Evolutionary conservation across 345 rosid species (phyloP).

Genomic region (Melaleuca alternifolia): DNA sequence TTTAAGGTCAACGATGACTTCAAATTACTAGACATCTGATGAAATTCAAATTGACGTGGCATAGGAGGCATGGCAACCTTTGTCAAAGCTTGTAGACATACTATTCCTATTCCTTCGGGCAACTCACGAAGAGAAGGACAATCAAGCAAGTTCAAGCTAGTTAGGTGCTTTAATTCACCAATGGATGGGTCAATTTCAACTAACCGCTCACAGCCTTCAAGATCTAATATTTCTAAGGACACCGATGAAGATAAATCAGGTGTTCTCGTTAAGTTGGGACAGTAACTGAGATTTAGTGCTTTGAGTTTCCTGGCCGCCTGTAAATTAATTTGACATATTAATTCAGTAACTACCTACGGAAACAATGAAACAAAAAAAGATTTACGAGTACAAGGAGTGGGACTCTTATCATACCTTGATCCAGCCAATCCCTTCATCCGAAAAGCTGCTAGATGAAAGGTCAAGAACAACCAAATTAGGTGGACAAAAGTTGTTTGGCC

Average conservation of each 20-base stretch:
- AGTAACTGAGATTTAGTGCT: accelerated
- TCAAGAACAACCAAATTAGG: neutral
- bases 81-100: too few relatives aligned
- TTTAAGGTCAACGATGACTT: too few relatives aligned
- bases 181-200: too few relatives aligned
- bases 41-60: too few relatives aligned
- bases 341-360: neutral
- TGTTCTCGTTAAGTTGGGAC: accelerated
- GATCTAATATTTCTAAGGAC: neutral
- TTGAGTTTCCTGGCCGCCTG: accelerated
- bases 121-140: too few relatives aligned
- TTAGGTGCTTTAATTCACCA: neutral
- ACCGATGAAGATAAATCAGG: neutral
- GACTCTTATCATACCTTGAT: neutral
- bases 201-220: too few relatives aligned
- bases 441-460: neutral
- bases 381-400: neutral
- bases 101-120: too few relatives aligned
- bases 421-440: neutral
- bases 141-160: too few relatives aligned
- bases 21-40: too few relatives aligned
- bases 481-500: neutral
- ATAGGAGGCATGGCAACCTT: too few relatives aligned
- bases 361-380: neutral
- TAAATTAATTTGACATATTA: neutral